Conservation (phyloP, 2,329 filamentous ascomycete genomes). For the Trichoderma koningii region DNA sequence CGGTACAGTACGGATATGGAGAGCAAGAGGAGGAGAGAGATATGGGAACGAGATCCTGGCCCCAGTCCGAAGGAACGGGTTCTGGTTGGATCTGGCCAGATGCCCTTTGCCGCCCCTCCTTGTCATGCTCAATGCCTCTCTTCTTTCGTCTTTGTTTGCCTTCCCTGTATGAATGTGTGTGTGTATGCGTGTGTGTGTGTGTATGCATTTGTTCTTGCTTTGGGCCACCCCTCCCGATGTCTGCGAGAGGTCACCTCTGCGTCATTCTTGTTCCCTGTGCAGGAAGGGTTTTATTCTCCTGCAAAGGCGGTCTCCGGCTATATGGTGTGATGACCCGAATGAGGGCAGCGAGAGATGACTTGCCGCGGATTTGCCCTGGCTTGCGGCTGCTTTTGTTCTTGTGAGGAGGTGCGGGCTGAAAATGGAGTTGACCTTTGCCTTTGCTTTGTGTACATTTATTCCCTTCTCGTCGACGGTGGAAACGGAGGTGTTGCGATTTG, state of each 20-base stretch:
- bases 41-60: neutral
- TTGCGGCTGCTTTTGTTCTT: neutral
- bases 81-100: constrained; percentile 10
- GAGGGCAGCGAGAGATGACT: neutral
- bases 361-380: neutral
- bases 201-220: too few relatives aligned
- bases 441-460: neutral
- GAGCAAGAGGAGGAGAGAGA: neutral
- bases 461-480: neutral
- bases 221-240: neutral
- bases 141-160: neutral
- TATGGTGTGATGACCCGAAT: constrained; percentile 1
- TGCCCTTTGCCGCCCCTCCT: constrained; percentile 15
- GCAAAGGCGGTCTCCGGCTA: constrained; percentile 12
- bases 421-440: too few relatives aligned
- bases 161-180: neutral
- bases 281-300: neutral
- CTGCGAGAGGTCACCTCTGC: neutral
- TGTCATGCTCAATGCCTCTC: neutral
- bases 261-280: neutral
- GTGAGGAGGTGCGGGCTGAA: neutral
- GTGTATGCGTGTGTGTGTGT: neutral
- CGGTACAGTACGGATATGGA: neutral
- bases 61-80: neutral
- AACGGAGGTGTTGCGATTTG: neutral